Base-by-base conservation (phyloP, 2,329 filamentous ascomycete species). In the Fonsecaea erecta region DNA sequence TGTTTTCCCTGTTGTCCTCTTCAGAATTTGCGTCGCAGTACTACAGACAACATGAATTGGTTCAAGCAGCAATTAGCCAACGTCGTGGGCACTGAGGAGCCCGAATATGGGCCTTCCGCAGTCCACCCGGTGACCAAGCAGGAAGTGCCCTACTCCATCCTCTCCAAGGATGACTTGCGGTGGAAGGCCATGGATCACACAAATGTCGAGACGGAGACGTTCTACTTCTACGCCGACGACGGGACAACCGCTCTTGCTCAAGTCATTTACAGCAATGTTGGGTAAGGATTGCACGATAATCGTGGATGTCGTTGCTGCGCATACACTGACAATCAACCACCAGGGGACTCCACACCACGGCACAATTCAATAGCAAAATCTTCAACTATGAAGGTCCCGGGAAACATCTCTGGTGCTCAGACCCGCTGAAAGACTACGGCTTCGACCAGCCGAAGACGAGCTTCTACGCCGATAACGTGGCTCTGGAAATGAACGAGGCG, bases 191-290 rank as follows among this genome's bases (percentile, higher is more conserved):
- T 93, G 82, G 89, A 92, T 71, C 90, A 88, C 74, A 98, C 95
- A 69, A 90, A 86, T 74, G 95, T 98, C 72, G 95, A 99, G 84
- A 97, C 92, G 32, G 90, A 97, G 82, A 93, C 86, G 68, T 99
- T 97, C 82, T 99, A 99, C 82, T 81, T 97, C 74, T 89, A 89
- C 79, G 84, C 90, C 62, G 91, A 97, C 68, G 87, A 83, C 66
- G 95, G 95, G 57, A 84, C 89, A 69, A 78, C 93, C 70, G 91
- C 85, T 60, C 86, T 97, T 78, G 87, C 87, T 66, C 95, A 99
- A 84, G 85, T 98, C 79, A 97, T 99, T 77, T 97, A 98, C 84
- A 98, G 91, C 83, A 97, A 97, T 80, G 91, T 99, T 77, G 90
- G 87, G 93, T 97, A 88, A 79, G 89, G 71, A 30, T 63, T 43